Evolutionary conservation across 768 basidiomycete species (phyloP), one percentile per base, ranked within the genome.

Genomic region (Rhizopogon vinicolor): DNA sequence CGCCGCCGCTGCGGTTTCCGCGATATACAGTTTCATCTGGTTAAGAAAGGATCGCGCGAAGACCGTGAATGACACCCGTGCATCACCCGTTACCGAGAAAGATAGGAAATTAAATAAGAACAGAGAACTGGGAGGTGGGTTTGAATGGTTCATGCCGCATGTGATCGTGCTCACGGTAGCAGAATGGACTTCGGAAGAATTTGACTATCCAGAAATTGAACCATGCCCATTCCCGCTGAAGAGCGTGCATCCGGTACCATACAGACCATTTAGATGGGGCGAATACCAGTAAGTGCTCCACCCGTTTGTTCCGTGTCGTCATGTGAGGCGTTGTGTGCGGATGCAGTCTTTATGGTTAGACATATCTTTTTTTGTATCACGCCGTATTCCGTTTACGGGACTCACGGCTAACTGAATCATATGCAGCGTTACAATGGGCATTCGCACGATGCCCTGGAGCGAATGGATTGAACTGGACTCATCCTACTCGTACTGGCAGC

Each of bases 391-490:
- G 22, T 25, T 9, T 25, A 4, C 18, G n/a, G 16, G 7, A 22
- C n/a, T 40, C 12, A n/a, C 4, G 31, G 51, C 18, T 33, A 7
- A 52, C 44, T 29, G 13, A 49, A 22, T 31, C 29, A 12, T 3
- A 19, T 3, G 37, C 40, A 87, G 85, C 59, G 75, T 86, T 41
- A 88, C 84, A 33, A 88, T 87, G 84, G 85, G 82, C 58, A 80
- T 86, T 61, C 78, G 82, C 40, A 70, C 64, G 48, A 87, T 89
- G 85, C 73, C 73, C 8, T 90, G 84, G 83, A 75, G 78, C 41
- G 81, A 85, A 52, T 89, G 87, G 88, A 82, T 90, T 44, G 85
- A 89, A 72, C 74, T 88, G 33, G 88, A 88, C 65, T 75, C 78
- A 53, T 71, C 80, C 53, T 86, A 82, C 62, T 64, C 72, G 12